Base-by-base conservation (phyloP, 176 grass and related monocot species). In the Cenchrus purpureus region DNA sequence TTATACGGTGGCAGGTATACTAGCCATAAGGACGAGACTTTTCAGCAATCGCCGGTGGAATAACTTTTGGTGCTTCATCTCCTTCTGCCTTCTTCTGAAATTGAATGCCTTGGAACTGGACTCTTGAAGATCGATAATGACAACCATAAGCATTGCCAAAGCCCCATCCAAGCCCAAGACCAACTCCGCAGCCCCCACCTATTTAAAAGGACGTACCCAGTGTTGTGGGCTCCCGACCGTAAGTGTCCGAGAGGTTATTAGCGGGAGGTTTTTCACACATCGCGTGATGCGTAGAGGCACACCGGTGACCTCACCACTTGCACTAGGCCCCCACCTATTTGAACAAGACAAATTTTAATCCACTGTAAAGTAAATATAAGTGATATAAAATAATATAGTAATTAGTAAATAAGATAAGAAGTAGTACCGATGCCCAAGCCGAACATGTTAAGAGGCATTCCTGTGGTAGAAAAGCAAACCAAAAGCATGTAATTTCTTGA, bases 101-200 rank as follows among this genome's bases (percentile, higher is more conserved):
- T 88, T 97, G 92, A 85, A 92, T 86, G 56, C 92, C 97, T 65
- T 97, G 90, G 89, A 97, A 97, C 76, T 84, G 82, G 75, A 99
- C 91, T 81, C 89, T 94, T 29, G 97, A 99, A 89, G 86, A 91
- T 85, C 88, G 74, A 78, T 97, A 97, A 70, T 92, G 92, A 76
- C 97, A 99, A 65, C 94, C 97, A 88, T 86, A 92, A 88, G 88
- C 97, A 65, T 79, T 96, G 63, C 94, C 90, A 6, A 99, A 99
- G 85, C 97, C 97, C 94, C 94, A 99, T 72, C 97, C 94, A 54
- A 99, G 72, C 10, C 94, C 97, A 77, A 97, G 60, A 50, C 97
- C 97, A 31, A 94, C 88, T 76, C 94, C 94, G 16, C 94, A 99
- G 29, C 94, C 94, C 59, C 94, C 97, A 62, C 94, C 97, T 97